Conservation (phyloP, 2,329 filamentous ascomycete genomes). For the Phaeophleospora eucalypticola region DNA sequence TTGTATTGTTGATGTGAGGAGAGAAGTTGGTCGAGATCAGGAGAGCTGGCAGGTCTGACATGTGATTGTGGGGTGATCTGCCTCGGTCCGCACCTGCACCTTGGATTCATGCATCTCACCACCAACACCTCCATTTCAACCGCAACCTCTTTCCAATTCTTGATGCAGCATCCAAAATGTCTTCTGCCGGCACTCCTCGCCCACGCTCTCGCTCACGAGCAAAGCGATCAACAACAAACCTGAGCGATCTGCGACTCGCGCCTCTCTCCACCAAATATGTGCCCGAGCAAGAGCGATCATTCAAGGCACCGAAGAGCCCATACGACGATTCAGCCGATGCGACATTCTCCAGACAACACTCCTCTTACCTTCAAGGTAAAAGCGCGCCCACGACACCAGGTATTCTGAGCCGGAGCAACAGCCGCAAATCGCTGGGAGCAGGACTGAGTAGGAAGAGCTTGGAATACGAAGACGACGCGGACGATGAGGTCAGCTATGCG, state of each 20-base stretch:
- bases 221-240: conserved; percentile 56
- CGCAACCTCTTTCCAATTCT: neutral
- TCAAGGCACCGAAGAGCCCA: conserved; percentile 29
- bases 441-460: conserved; percentile 31
- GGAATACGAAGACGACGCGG: conserved; percentile 23
- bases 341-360: conserved; percentile 29
- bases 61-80: neutral
- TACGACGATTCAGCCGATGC: conserved; percentile 25
- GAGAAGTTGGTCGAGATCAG: too few relatives aligned
- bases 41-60: too few relatives aligned
- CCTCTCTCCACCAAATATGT: conserved; percentile 50
- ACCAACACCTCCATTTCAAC: neutral
- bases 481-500: conserved; percentile 13
- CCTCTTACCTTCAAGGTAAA: conserved; percentile 47
- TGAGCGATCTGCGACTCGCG: conserved; percentile 58
- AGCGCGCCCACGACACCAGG: conserved; percentile 48
- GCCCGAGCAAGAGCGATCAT: conserved; percentile 29
- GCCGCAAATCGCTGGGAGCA: conserved; percentile 32
- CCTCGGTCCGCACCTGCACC: neutral
- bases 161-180: neutral
- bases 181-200: neutral
- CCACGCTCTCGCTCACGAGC: conserved; percentile 30
- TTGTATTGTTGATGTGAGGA: too few relatives aligned
- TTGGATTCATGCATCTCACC: neutral
- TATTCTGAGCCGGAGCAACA: conserved; percentile 43